Percentiles rank a stretch among this genome's conserved stretches.
Evolutionary conservation across 495 filamentous ascomycete species (phyloP).

Genomic region (Aspergillus haitiensis): DNA sequence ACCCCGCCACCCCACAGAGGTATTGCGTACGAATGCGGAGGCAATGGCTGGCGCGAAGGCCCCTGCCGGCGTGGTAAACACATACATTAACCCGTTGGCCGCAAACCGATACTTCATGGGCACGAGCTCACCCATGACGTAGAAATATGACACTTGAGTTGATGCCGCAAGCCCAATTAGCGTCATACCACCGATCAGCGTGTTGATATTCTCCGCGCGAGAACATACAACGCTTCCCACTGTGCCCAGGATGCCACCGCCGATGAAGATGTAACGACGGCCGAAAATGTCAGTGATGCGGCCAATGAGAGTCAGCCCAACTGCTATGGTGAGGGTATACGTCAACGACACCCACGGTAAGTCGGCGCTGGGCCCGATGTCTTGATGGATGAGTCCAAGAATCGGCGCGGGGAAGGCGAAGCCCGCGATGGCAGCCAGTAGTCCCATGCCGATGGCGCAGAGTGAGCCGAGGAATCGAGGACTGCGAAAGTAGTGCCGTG

Average conservation of each 20-base stretch:
- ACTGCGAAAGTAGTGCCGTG: not conserved
- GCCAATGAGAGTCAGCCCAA: constrained; percentile 44
- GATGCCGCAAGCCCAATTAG: constrained; percentile 39
- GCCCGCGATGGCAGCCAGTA: not conserved
- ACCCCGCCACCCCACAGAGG: constrained; percentile 43
- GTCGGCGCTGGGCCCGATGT: not conserved
- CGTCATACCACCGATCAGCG: constrained; percentile 40
- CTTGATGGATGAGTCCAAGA: not conserved
- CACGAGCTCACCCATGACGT: constrained; percentile 44
- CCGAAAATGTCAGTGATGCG: constrained; percentile 56
- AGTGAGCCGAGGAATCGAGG: not conserved
- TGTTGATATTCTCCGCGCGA: constrained; percentile 43
- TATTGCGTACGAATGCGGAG: constrained; percentile 37
- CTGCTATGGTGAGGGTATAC: constrained; percentile 11
- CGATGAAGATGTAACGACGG: constrained; percentile 52
- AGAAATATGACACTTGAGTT: constrained; percentile 39
- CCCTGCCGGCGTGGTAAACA: constrained; percentile 38
- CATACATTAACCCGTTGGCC: constrained; percentile 39
- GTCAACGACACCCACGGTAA: not conserved
- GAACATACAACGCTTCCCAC: constrained; percentile 48
- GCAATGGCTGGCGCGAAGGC: constrained; percentile 46
- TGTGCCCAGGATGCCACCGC: constrained; percentile 38
- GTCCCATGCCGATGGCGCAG: not conserved
- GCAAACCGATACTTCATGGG: constrained; percentile 45
- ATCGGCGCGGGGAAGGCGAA: not conserved